Evolutionary conservation across 495 filamentous ascomycete genomes (phyloP), one percentile per base, ranked within the genome.

Genomic region (Pseudevernia furfuracea): DNA sequence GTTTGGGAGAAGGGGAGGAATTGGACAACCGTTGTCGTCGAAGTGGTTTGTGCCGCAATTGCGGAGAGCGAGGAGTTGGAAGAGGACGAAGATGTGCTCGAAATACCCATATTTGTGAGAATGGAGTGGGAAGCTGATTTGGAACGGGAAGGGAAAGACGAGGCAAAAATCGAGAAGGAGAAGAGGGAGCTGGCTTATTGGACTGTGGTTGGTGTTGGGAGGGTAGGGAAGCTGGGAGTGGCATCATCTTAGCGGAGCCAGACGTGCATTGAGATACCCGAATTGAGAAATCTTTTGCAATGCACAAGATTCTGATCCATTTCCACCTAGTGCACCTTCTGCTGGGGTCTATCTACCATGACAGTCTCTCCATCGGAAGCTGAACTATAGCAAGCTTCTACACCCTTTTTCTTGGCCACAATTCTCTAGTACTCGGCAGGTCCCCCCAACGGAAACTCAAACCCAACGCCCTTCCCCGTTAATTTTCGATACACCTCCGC

Each of bases 401-500:
- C 25, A 11, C 17, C 23, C 10, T 1, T 46, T 23, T 41, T n/a
- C 14, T 32, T 17, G 19, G 15, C 44, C 36, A 25, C 41, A 44
- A 23, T n/a, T 17, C 34, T 25, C 82, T 95, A 96, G 81, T 88
- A 95, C 71, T 98, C 94, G 67, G 79, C 66, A 63, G 80, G 74
- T 70, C 83, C 83, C 74, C 84, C 85, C 83, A 91, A 86, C 67
- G 94, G 94, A 84, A 98, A 98, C 88, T 98, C 94, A 78, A 98
- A 98, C 74, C 84, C 82, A 68, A 98, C 94, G 71, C 83, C 81
- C 78, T 93, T 92, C 80, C 94, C 94, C 55, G 94, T 98, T 75
- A 98, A 81, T 65, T 89, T 87, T 76, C 88, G 88, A 86, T 98
- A 98, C 73, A 98, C 94, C 86, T 97, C 94, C 63, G 89, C 91